A percentile compares a stretch with the other conserved stretches of the same genome.
phyloP scores from a whole-genome alignment of 129 eudicot genomes.

The Heracleum sosnowskyi region DNA sequence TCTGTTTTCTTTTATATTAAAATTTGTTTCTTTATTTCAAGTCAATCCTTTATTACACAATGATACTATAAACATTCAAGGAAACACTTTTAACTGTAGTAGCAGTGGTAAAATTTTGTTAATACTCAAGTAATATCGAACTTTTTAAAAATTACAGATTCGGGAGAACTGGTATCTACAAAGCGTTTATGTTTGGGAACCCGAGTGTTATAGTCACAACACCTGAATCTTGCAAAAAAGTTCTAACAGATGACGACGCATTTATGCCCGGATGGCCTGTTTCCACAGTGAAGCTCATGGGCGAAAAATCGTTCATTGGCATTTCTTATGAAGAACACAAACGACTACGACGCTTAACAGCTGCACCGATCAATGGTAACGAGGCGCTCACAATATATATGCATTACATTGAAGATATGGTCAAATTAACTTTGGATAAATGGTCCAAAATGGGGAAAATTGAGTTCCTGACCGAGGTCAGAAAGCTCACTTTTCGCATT shows the following conservation, averaged over 20 bases:
- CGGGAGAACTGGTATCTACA: conserved; percentile 62
- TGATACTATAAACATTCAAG: no score
- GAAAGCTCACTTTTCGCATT: conserved; percentile 65
- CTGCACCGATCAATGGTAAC: conserved; percentile 81
- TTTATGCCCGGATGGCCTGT: conserved; percentile 96
- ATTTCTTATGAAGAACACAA: conserved; percentile 69
- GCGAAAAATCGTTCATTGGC: conserved; percentile 60
- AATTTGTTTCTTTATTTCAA: no score
- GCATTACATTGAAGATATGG: conserved; percentile 50
- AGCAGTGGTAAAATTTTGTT: no score
- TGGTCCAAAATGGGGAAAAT: conserved; percentile 74
- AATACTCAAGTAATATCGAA: background rate
- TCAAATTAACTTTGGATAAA: conserved; percentile 40
- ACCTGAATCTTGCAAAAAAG: conserved; percentile 62
- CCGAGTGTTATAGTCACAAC: conserved; percentile 66
- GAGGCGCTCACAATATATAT: conserved; percentile 62
- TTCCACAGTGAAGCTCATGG: conserved; percentile 63
- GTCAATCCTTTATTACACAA: no score
- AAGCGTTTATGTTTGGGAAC: conserved; percentile 69
- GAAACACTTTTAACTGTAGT: no score
- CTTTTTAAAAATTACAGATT: conserved; percentile 30
- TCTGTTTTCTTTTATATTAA: no score
- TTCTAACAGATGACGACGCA: conserved; percentile 61
- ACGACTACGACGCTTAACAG: conserved; percentile 68
- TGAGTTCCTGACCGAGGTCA: conserved; percentile 55